Base-by-base conservation (phyloP, 306 rosid genomes). In the Argentina anserina region DNA sequence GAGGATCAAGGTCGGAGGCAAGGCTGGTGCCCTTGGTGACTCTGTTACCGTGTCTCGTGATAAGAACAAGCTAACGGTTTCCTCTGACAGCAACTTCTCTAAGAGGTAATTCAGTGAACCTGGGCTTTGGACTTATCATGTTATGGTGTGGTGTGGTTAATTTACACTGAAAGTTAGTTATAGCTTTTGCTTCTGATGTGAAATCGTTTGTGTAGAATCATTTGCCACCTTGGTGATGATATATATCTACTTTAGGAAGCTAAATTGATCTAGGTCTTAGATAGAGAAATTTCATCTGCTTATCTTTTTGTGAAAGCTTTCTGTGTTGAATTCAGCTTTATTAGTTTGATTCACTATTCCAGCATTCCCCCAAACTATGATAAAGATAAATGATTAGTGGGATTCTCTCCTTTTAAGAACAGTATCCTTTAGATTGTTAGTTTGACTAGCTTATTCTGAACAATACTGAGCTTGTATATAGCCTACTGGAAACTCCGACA, bases 1-100 rank as follows among this genome's bases (percentile, higher is more conserved):
- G 73, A 75, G 90, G 82, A 83, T 86, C 72, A 86, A 86, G 80
- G 90, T 86, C 9, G 90, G 87, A 21, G 87, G 90, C 63, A 86
- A 83, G 79, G 83, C 87, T 3, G 97, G 98, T 58, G 98, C 96
- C 2, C 95, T 90, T 59, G 97, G 98, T 25, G 97, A 93, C 50
- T 65, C 87, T 11, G 91, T 90, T 67, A 76, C 87, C 2, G 90
- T 93, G 31, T 67, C 88, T 23, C 87, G 97, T 11, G 96, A 93
- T 7, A 90, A 90, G 82, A 84, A 53, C 79, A 90, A 93, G 81
- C 87, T 90, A 74, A 86, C 93, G 15, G 96, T 93, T 28, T 86
- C 88, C 53, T 83, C 93, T 18, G 97, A 93, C 60, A 77, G 79
- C 63, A 84, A 73, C 81, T 90, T 93, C 85, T 90, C 97, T 21